Evolutionary conservation across 768 basidiomycete species (phyloP), one percentile per base, ranked within the genome.

Genomic region (Sporobolomyces phaffii): DNA sequence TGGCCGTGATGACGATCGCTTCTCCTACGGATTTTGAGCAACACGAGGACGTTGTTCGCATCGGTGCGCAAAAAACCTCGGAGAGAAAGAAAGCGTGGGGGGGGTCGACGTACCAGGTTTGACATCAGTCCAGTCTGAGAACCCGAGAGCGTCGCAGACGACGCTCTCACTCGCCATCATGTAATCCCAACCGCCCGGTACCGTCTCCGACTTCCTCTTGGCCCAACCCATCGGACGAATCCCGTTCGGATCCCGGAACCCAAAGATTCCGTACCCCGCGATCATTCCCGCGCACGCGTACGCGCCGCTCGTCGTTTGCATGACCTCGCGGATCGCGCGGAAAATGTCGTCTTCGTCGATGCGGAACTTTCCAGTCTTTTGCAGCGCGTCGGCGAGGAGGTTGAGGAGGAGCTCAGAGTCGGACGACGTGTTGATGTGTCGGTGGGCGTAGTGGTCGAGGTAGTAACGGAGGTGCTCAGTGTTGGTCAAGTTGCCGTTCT

Each of bases 281-380:
- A 99, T 84, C 96, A 99, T 98, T n/a, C 89, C 91, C 15, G 92
- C 88, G 76, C 93, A 97, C 2, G 93, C 94, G 78, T 98, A 99
- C 3, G 91, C 94, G 52, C 96, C 96, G 74, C 83, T 87, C 77
- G 87, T 87, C 69, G 91, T 87, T 63, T 83, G 80, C 87, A 92
- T 97, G 77, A 97, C 83, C 10, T 88, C 88, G 17, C 88, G 83
- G 60, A 97, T 86, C 36, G 96, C 94, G 20, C 86, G 89, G 79
- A 99, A 98, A 72, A 99, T 96, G 78, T 99, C 96, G 73, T 99
- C 96, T 76, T 97, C 94, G 76, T 98, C 98, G 81, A 98, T 99
- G 67, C 77, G 90, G 79, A 97, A 93, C 78, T 99, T 99, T 61
- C 94, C 96, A 14, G 94, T 98, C 77, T 97, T 87, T 75, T 99